These are phyloP conservation scores for Apiospora kogelbergensis DNA, from an alignment of 2,329 filamentous ascomycete genomes.

Conservation along the genomic window DNA sequence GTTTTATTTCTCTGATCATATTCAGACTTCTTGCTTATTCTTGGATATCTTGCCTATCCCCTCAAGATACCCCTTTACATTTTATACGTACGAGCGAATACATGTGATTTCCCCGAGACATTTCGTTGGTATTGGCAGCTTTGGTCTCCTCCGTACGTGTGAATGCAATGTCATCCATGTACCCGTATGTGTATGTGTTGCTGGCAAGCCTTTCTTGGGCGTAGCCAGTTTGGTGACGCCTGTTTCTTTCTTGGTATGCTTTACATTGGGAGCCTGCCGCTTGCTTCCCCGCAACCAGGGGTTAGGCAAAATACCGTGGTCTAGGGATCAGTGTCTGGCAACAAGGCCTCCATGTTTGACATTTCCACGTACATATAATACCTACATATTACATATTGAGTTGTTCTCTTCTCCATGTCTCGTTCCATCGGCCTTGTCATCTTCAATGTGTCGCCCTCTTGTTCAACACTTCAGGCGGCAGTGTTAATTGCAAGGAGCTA, in stretches of 20 bases:
- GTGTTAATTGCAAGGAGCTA: too few species aligned
- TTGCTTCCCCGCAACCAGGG: too few species aligned
- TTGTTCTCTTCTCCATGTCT: neutral
- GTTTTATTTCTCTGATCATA: neutral
- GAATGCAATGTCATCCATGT: neutral
- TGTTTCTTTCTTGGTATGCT: neutral
- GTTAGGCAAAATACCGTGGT: neutral
- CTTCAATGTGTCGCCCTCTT: too few species aligned
- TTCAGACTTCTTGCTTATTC: conserved; percentile 13
- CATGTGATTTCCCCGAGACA: neutral
- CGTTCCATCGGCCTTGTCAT: neutral
- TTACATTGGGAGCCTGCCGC: neutral
- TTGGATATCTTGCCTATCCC: conserved; percentile 15
- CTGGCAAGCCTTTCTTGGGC: neutral
- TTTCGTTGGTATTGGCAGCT: neutral
- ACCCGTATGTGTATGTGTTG: neutral
- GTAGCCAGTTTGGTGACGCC: neutral
- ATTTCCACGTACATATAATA: neutral
- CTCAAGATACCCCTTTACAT: conserved; percentile 12
- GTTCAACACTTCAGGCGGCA: too few species aligned
- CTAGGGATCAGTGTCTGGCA: neutral
- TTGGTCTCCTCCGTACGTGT: neutral
- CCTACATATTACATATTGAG: neutral
- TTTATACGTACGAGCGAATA: conserved; percentile 13
- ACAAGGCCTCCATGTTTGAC: neutral